phyloP scores from a whole-genome alignment of 2,329 filamentous ascomycete species.

The Curvularia eragrostidis region DNA sequence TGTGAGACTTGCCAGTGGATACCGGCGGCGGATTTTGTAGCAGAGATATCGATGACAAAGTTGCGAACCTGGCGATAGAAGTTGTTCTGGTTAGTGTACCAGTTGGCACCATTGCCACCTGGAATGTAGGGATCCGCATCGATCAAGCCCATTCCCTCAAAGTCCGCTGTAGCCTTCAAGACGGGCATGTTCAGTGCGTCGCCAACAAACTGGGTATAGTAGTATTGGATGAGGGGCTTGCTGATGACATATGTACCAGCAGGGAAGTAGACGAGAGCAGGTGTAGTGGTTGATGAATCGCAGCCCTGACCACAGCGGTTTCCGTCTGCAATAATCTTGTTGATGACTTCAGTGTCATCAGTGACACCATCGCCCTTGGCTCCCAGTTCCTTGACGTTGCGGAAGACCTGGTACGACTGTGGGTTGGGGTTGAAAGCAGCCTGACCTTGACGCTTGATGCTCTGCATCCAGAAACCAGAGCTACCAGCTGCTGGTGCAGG shows the following conservation, averaged over 20 bases:
- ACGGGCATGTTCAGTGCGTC: slow-evolving; percentile 76
- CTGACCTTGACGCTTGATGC: slow-evolving; percentile 71
- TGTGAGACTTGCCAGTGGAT: slow-evolving; percentile 75
- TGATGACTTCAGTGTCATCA: slow-evolving; percentile 91
- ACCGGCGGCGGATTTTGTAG: slow-evolving; percentile 52
- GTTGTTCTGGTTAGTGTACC: slow-evolving; percentile 63
- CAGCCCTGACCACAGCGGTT: slow-evolving; percentile 81
- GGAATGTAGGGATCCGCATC: slow-evolving; percentile 84
- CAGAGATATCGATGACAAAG: slow-evolving; percentile 58
- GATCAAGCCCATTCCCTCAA: slow-evolving; percentile 85
- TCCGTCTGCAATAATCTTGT: slow-evolving; percentile 78
- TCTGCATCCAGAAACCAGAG: slow-evolving; percentile 72
- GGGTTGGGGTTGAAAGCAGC: slow-evolving; percentile 66
- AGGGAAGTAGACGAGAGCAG: slow-evolving; percentile 91
- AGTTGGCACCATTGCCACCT: slow-evolving; percentile 60
- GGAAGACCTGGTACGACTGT: slow-evolving; percentile 66
- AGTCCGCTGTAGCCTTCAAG: slow-evolving; percentile 69
- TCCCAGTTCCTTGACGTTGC: slow-evolving; percentile 56
- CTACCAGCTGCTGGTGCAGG: slow-evolving; percentile 29
- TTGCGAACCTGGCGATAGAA: slow-evolving; percentile 64
- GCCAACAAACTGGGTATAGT: slow-evolving; percentile 93
- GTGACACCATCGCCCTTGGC: slow-evolving; percentile 66
- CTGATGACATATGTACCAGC: slow-evolving; percentile 84
- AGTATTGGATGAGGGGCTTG: slow-evolving; percentile 79
- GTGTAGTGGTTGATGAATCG: slow-evolving; percentile 81